Evolutionary conservation across 163 green algal genomes (phyloP), one percentile per base, ranked within the genome.

Genomic region (Scenedesmus sp.): DNA sequence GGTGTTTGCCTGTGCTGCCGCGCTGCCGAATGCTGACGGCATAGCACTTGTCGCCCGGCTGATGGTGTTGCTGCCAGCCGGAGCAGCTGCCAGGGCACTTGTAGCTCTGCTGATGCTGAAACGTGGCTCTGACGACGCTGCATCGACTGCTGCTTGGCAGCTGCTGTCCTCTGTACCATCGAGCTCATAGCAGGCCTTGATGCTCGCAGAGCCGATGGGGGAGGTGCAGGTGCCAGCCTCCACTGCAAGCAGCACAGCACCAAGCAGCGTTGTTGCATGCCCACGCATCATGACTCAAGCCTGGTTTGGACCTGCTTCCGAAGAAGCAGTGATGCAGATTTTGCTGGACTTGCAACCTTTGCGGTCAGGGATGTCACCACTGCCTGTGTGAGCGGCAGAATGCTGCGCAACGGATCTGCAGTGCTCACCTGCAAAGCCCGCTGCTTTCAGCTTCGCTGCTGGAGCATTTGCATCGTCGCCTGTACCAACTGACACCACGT

Each of bases 121-220:
- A 4, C 37, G 73, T 12, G 33, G 79, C 70, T 80, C 9, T 80
- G 56, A 18, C 20, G 35, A 5, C 22, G 83, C 83, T 16, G 61
- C 61, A 22, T 42, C 30, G 33, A 35, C 87, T 79, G 87, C 35
- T 61, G 86, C 46, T 42, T 76, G 65, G 72, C 53, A 35, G 65
- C 42, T 82, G 26, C 85, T 65, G 70, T 72, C 44, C 15, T 37
- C n/a, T 49, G 37, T 68, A 26, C 61, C 65, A 22, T 43, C 37
- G 20, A 51, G 84, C 20, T 89, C 85, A 40, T 83, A 90, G 15
- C 44, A 46, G 24, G 85, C 68, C 43, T 90, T 90, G 85, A 90
- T 90, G 44, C 12, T 76, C 37, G 49, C 84, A 24, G 44, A 40
- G 37, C 37, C 73, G 35, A 51, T 72, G 6, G 68, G 84, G 0